Base-by-base conservation (phyloP, 2,329 filamentous ascomycete genomes). In the Pseudogymnoascus sp. region DNA sequence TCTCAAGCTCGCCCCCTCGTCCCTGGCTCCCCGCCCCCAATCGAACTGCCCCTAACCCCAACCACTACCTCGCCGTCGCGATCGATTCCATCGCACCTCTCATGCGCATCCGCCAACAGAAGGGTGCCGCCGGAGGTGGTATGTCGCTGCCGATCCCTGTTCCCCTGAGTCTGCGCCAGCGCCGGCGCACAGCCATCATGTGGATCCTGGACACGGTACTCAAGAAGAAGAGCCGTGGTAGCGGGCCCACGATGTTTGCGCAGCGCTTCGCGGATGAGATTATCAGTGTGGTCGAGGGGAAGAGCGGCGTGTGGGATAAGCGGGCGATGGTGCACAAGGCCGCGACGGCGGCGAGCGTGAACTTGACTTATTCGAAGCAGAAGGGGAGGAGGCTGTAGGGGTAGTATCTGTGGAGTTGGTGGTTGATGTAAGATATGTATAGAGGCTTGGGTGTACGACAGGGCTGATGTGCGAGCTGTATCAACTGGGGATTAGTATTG, bases 81-180 rank as follows among this genome's bases (percentile, higher is more conserved):
- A 87, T 99, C 71, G 95, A 99, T 80, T 96, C 91, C 8, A 88
- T 99, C 23, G 91, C 93, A 1, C 95, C 95, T 8, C 83, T 99
- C 14, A 80, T 99, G 71, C 88, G 89, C 68, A 87, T 99, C 71
- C 85, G 87, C 62, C 83, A 83, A 65, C 83, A 91, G 69, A 86
- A 86, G 71, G 92, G 91, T 68, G 84, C 89, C 37, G 90, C 89
- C 0, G 93, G 93, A 76, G 95, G 95, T 79, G 95, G 95, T 75
- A 83, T 85, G 37, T 84, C 91, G 11, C 83, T 97, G 63, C 91
- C 93, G 62, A 83, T 97, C 37, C 95, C 95, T 0, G 81, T 88
- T 21, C 93, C 95, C 1, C 80, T 97, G 18, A 79, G 81, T 1
- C 77, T 88, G 66, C 83, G 91, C 65, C 89, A 96, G 75, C 83